Evolutionary conservation across 345 rosid species (phyloP).

Genomic region (Lumnitzera racemosa): DNA sequence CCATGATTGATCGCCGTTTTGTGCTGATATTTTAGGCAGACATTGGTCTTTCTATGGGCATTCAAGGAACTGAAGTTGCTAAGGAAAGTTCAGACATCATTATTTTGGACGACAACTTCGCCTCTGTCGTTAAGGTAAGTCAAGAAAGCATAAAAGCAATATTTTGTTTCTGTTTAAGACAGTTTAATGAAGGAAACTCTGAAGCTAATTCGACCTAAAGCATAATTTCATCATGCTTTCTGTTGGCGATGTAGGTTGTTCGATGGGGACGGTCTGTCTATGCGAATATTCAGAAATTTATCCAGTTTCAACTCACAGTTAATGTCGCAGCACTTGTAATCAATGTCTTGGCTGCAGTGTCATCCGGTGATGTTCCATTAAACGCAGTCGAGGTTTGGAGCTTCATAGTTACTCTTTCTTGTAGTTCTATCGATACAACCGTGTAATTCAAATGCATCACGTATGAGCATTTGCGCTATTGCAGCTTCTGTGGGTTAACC

Average conservation of each 20-base stretch:
- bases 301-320: slow-evolving; percentile 95
- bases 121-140: slow-evolving; percentile 96
- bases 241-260: slow-evolving; percentile 51
- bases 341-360: slow-evolving; percentile 83
- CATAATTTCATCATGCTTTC: slow-evolving; percentile 2
- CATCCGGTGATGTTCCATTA: slow-evolving; percentile 87
- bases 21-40: slow-evolving; percentile 57
- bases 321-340: slow-evolving; percentile 90
- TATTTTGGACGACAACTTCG: slow-evolving; percentile 89
- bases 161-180: background rate
- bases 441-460: no score
- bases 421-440: background rate
- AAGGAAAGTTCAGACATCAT: slow-evolving; percentile 96
- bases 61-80: slow-evolving; percentile 95
- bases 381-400: slow-evolving; percentile 73
- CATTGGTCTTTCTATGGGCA: slow-evolving; percentile 96
- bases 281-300: slow-evolving; percentile 96
- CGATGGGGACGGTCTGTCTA: slow-evolving; percentile 99
- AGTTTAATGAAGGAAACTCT: background rate
- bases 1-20: no score
- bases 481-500: slow-evolving; percentile 96
- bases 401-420: slow-evolving; percentile 3
- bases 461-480: background rate
- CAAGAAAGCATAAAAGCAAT: background rate
- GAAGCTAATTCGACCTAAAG: background rate